phyloP scores from a whole-genome alignment of 176 grass and related monocot genomes.

The Triticum dicoccoides region DNA sequence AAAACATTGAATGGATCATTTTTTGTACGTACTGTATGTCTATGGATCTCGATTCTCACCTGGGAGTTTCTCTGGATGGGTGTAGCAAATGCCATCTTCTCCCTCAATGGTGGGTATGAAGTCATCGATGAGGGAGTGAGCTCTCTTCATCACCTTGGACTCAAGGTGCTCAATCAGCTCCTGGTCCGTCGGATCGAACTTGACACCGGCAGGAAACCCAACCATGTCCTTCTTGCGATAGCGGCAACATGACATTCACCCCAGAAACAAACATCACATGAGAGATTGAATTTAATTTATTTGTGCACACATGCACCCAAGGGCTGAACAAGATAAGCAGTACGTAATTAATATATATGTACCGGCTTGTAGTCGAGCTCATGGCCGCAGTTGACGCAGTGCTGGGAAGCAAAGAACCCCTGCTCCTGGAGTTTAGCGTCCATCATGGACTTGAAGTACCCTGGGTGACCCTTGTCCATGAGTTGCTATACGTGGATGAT shows the following conservation, averaged over 20 bases:
- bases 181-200: slow-evolving; percentile 84
- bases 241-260: not conserved
- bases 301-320: not conserved
- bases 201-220: slow-evolving; percentile 76
- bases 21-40: not conserved
- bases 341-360: not conserved
- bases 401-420: slow-evolving; percentile 13
- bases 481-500: not conserved
- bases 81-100: slow-evolving; percentile 91
- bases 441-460: not conserved
- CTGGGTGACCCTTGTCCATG: slow-evolving; percentile 23
- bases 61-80: slow-evolving; percentile 90
- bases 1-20: not conserved
- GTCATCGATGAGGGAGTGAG: slow-evolving; percentile 78
- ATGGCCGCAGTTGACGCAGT: slow-evolving; percentile 67
- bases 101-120: slow-evolving; percentile 80
- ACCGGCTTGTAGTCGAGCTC: slow-evolving; percentile 52
- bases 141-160: slow-evolving; percentile 50
- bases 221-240: slow-evolving; percentile 48
- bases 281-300: not conserved
- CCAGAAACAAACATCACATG: not conserved
- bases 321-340: not conserved
- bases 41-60: slow-evolving; percentile 32
- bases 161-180: slow-evolving; percentile 84
- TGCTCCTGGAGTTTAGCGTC: slow-evolving; percentile 50